A percentile compares a stretch with the other conserved stretches of the same genome.
Evolutionary conservation across 352 stramenopile species (phyloP).

Genomic region (Pythium sukuiense): DNA sequence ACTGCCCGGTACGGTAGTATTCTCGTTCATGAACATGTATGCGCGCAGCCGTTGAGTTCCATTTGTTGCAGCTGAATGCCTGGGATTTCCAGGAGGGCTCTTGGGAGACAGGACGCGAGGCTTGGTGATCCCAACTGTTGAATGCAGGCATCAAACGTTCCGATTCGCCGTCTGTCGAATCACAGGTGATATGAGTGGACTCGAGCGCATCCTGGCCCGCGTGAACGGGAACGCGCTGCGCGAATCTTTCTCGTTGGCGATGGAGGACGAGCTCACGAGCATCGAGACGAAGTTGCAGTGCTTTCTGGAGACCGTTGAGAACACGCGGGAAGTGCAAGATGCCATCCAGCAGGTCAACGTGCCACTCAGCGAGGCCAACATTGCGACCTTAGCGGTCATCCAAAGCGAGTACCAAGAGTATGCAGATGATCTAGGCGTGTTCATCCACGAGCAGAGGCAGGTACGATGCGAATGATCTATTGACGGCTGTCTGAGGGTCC

Average conservation of each 20-base stretch:
- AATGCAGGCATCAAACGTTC: no score
- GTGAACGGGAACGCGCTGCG: slow-evolving; percentile 66
- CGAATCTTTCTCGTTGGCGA: slow-evolving; percentile 76
- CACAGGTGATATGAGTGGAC: slow-evolving; percentile 50
- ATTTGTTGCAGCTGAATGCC: no score
- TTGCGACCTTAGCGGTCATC: slow-evolving; percentile 47
- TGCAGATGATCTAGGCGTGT: slow-evolving; percentile 41
- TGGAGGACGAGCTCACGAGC: slow-evolving; percentile 66
- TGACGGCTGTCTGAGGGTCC: background rate
- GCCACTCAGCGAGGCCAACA: slow-evolving; percentile 55
- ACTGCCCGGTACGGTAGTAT: no score
- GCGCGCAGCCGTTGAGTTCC: no score
- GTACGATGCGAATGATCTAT: slow-evolving; percentile 5
- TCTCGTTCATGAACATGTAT: no score
- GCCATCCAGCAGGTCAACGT: slow-evolving; percentile 64
- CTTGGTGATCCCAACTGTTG: no score
- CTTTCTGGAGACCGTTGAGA: slow-evolving; percentile 55
- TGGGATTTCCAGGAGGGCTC: no score
- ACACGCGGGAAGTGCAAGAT: slow-evolving; percentile 58
- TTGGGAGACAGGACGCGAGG: no score
- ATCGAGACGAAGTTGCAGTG: slow-evolving; percentile 60
- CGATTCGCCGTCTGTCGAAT: no score
- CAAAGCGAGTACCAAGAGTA: slow-evolving; percentile 56
- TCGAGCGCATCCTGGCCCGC: slow-evolving; percentile 72
- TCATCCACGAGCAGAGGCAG: slow-evolving; percentile 62